These are phyloP conservation scores for Pichia kluyveri DNA, from an alignment of 805 yeast species.

Conservation along the genomic window DNA sequence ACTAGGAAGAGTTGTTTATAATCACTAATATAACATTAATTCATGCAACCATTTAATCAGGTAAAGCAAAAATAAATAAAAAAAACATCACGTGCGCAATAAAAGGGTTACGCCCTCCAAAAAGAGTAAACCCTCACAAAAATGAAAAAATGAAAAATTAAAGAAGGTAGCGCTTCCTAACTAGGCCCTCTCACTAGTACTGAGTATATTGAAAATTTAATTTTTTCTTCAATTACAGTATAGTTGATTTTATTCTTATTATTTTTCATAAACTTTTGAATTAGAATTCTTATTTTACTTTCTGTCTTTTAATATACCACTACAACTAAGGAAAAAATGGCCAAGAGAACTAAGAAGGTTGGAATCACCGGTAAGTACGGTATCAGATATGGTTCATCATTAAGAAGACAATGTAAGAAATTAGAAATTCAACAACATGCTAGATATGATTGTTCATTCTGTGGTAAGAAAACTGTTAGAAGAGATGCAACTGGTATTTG, in stretches of 20 bases:
- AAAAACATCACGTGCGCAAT: background rate
- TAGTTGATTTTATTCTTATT: no score
- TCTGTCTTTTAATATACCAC: no score
- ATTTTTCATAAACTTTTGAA: no score
- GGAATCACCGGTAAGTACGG: slow-evolving; percentile 99
- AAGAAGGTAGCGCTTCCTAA: no score
- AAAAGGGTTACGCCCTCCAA: background rate
- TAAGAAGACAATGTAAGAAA: slow-evolving; percentile 99
- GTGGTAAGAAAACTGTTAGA: slow-evolving; percentile 98
- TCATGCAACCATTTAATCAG: no score
- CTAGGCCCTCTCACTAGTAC: no score
- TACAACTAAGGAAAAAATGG: slow-evolving; percentile 35
- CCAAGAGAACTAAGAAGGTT: slow-evolving; percentile 99
- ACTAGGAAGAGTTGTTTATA: background rate
- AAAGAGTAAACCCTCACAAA: background rate
- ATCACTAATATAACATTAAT: background rate
- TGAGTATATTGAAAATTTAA: no score
- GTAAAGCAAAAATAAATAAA: no score
- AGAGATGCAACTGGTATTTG: slow-evolving; percentile 99
- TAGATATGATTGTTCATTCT: slow-evolving; percentile 98
- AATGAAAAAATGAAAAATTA: background rate
- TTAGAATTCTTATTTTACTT: no score
- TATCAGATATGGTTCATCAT: slow-evolving; percentile 99
- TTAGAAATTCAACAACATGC: slow-evolving; percentile 98
- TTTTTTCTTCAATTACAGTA: no score